Percentiles rank a stretch among this genome's conserved stretches.
phyloP scores from a whole-genome alignment of 2,329 filamentous ascomycete species.

The Biscogniauxia sp. region DNA sequence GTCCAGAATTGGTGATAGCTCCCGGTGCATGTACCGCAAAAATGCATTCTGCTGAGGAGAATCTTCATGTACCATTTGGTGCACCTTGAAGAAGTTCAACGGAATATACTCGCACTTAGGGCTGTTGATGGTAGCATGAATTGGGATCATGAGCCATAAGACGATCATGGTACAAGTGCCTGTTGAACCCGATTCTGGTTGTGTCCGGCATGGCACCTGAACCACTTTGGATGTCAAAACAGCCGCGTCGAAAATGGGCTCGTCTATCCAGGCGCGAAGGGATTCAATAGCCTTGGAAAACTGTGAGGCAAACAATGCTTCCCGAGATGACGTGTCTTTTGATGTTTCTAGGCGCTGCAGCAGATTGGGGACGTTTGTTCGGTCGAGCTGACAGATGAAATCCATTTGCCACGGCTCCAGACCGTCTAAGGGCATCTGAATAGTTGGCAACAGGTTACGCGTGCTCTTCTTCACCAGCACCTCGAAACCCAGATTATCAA shows the following conservation, averaged over 20 bases:
- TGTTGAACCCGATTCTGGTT: conserved; percentile 10
- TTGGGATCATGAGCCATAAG: conserved; percentile 61
- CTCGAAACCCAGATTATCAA: conserved; percentile 57
- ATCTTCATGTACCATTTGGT: conserved; percentile 60
- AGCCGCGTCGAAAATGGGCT: conserved; percentile 42
- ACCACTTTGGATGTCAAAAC: conserved; percentile 39
- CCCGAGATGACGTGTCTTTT: conserved; percentile 37
- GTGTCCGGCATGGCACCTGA: conserved; percentile 36
- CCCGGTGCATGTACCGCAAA: conserved; percentile 57
- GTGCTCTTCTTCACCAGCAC: conserved; percentile 57
- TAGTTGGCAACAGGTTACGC: conserved; percentile 60
- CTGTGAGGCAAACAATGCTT: conserved; percentile 44
- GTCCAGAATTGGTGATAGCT: conserved; percentile 52
- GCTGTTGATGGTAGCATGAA: conserved; percentile 53
- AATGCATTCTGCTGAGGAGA: conserved; percentile 58
- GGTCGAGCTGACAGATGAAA: conserved; percentile 51
- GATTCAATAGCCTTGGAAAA: conserved; percentile 39
- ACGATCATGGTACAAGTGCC: conserved; percentile 43
- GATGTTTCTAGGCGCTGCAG: conserved; percentile 38
- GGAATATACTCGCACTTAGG: conserved; percentile 58
- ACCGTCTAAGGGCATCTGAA: conserved; percentile 49
- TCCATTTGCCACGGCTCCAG: conserved; percentile 56
- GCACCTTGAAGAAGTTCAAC: conserved; percentile 62
- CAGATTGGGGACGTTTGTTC: conserved; percentile 39
- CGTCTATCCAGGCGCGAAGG: conserved; percentile 38